These are phyloP conservation scores for Xylaria scruposa DNA, from an alignment of 495 filamentous ascomycete genomes.

Conservation along the genomic window DNA sequence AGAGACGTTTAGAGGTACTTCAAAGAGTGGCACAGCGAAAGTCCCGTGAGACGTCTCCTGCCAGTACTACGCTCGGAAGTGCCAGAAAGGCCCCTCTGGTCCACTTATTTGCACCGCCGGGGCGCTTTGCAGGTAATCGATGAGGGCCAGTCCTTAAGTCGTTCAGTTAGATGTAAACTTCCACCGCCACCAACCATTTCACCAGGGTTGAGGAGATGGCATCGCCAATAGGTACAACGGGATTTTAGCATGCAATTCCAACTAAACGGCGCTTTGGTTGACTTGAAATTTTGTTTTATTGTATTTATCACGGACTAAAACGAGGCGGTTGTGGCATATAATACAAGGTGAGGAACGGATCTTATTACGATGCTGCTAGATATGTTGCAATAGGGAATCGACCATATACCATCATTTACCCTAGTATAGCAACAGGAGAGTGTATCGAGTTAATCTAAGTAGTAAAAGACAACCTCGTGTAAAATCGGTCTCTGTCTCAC, in stretches of 20 bases:
- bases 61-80: conserved; percentile 7
- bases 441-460: neutral
- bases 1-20: conserved; percentile 45
- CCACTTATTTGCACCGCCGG: conserved; percentile 10
- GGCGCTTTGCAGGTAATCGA: neutral
- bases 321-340: neutral
- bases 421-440: neutral
- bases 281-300: neutral
- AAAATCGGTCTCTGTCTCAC: neutral
- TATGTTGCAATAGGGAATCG: neutral
- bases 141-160: neutral
- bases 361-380: conserved; percentile 5
- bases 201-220: neutral
- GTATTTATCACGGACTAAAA: neutral
- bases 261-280: neutral
- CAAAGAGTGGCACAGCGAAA: conserved; percentile 34
- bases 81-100: neutral
- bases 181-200: neutral
- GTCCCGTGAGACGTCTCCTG: conserved; percentile 36
- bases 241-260: neutral
- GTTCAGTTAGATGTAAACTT: neutral
- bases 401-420: neutral
- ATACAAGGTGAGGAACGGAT: conserved; percentile 1
- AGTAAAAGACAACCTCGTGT: neutral
- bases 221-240: neutral